phyloP scores from a whole-genome alignment of 2,329 filamentous ascomycete genomes.

The Fusarium nodosum region DNA sequence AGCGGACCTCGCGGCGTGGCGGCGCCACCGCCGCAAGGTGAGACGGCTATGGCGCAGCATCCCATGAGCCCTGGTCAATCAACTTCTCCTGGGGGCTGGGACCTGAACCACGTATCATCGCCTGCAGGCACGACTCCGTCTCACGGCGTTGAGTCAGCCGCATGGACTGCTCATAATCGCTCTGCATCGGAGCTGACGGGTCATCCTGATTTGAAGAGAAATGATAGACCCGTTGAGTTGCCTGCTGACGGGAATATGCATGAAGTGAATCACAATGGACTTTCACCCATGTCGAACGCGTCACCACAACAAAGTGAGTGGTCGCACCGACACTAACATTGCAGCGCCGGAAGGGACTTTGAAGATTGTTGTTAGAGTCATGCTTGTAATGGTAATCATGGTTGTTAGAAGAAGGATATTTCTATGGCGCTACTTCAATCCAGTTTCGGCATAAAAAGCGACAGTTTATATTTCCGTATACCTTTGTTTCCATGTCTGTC shows the following conservation, averaged over 20 bases:
- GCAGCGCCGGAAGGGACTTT: background rate
- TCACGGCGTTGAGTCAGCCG: background rate
- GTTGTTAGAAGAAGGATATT: no score
- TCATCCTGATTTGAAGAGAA: background rate
- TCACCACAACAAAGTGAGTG: conserved; percentile 6
- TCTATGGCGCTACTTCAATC: background rate
- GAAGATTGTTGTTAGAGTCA: background rate
- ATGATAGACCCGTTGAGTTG: background rate
- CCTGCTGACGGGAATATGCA: background rate
- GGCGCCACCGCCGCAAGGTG: conserved; percentile 3
- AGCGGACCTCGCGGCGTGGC: conserved; percentile 14
- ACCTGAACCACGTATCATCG: background rate
- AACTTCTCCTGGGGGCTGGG: background rate
- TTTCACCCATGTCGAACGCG: background rate
- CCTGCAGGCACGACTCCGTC: conserved; percentile 2
- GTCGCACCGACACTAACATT: background rate
- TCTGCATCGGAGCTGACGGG: conserved; percentile 8
- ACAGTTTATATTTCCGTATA: no score
- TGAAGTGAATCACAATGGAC: background rate
- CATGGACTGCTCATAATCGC: background rate
- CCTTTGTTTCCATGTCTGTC: no score
- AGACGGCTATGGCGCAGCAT: conserved; percentile 2
- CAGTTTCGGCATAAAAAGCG: background rate
- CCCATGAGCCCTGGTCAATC: conserved; percentile 3
- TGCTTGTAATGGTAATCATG: background rate